A percentile compares a stretch with the other conserved stretches of the same genome.
These are phyloP conservation scores for Fusarium verrucosum DNA, from an alignment of 2,329 filamentous ascomycete genomes.

Conservation along the genomic window DNA sequence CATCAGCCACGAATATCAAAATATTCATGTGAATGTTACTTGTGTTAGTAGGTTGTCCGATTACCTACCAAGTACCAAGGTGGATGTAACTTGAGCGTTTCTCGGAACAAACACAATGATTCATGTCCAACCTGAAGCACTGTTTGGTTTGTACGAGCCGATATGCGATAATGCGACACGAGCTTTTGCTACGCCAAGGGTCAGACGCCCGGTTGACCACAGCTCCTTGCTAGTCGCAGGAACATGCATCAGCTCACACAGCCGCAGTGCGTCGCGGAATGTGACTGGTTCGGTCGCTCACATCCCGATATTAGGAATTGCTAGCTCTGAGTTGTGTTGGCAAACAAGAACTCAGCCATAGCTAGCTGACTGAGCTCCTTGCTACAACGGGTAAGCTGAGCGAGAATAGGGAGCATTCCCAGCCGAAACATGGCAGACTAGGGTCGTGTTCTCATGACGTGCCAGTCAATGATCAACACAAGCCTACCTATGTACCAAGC, in stretches of 20 bases:
- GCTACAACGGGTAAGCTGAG: constrained; percentile 12
- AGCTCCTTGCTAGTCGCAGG: background rate
- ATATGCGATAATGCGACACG: background rate
- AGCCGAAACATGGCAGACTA: constrained; percentile 6
- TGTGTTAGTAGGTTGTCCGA: too few relatives aligned
- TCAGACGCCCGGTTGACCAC: background rate
- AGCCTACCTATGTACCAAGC: background rate
- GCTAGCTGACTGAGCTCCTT: background rate
- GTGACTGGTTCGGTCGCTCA: constrained; percentile 2
- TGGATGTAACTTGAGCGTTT: background rate
- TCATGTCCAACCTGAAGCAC: background rate
- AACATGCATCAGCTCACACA: constrained; percentile 8
- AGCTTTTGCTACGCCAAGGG: background rate
- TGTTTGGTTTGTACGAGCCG: background rate
- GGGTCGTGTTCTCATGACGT: constrained; percentile 7
- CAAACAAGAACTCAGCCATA: background rate
- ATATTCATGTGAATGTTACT: too few relatives aligned
- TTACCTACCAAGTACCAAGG: too few relatives aligned
- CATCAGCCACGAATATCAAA: background rate
- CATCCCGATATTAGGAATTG: background rate
- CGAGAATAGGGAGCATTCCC: background rate
- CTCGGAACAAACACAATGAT: background rate
- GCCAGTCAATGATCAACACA: background rate
- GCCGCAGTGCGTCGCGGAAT: constrained; percentile 3
- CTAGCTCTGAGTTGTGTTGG: background rate